A percentile compares a stretch with the other conserved stretches of the same genome.
phyloP scores from a whole-genome alignment of 805 yeast species.

The Metschnikowia proteae region DNA sequence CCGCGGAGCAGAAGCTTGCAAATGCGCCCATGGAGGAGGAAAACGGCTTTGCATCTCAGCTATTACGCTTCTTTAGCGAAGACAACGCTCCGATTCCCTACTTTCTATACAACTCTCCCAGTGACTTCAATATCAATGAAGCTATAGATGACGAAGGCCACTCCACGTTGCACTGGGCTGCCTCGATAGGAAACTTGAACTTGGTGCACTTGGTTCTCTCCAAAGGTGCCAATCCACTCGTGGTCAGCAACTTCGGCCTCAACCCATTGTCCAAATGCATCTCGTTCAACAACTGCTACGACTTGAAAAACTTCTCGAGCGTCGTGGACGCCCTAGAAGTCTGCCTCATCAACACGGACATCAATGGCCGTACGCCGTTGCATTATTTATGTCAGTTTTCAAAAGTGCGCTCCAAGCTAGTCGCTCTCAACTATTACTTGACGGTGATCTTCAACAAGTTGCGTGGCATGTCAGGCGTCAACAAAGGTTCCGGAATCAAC shows the following conservation, averaged over 20 bases:
- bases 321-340: conserved; percentile 72
- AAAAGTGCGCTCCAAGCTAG: conserved; percentile 60
- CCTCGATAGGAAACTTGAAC: conserved; percentile 83
- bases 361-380: conserved; percentile 68
- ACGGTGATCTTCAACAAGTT: conserved; percentile 72
- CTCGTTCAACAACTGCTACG: conserved; percentile 82
- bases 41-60: conserved; percentile 34
- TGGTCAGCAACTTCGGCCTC: conserved; percentile 63
- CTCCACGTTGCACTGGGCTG: conserved; percentile 95
- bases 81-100: conserved; percentile 53
- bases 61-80: conserved; percentile 41
- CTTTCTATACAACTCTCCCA: conserved; percentile 59
- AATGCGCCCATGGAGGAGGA: conserved; percentile 47
- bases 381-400: conserved; percentile 81
- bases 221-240: conserved; percentile 65
- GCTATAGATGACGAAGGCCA: conserved; percentile 93
- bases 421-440: conserved; percentile 80
- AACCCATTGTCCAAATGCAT: conserved; percentile 85
- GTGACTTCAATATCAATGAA: conserved; percentile 64
- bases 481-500: conserved; percentile 41
- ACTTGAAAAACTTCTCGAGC: conserved; percentile 72
- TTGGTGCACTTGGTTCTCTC: conserved; percentile 72
- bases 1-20: conserved; percentile 12
- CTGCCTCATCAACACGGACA: conserved; percentile 75
- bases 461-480: conserved; percentile 40